phyloP scores from a whole-genome alignment of 495 filamentous ascomycete species.

The Penicillium antarcticum region DNA sequence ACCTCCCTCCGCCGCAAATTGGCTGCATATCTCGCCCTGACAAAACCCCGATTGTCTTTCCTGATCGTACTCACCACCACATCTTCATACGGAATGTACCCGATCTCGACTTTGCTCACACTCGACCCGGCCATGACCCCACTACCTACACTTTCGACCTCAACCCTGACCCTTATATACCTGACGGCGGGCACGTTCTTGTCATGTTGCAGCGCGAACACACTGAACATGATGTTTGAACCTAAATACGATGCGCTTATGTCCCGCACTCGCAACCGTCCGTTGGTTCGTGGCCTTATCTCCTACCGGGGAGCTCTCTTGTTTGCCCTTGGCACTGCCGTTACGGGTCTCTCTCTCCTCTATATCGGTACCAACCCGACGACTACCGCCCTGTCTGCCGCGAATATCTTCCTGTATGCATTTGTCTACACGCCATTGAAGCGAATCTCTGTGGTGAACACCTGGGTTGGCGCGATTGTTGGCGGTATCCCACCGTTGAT shows the following conservation, averaged over 20 bases:
- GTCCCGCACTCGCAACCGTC: slow-evolving; percentile 84
- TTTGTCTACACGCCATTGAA: slow-evolving; percentile 92
- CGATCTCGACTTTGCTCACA: slow-evolving; percentile 56
- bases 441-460: slow-evolving; percentile 81
- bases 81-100: slow-evolving; percentile 88
- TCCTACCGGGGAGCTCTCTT: slow-evolving; percentile 68
- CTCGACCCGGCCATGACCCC: slow-evolving; percentile 61
- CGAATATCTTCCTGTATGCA: slow-evolving; percentile 87
- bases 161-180: slow-evolving; percentile 86
- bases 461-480: slow-evolving; percentile 91
- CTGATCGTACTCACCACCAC: slow-evolving; percentile 89
- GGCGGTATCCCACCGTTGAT: slow-evolving; percentile 94
- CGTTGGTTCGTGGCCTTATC: slow-evolving; percentile 80
- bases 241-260: slow-evolving; percentile 87
- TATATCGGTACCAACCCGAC: slow-evolving; percentile 94
- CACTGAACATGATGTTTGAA: slow-evolving; percentile 96
- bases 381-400: slow-evolving; percentile 74
- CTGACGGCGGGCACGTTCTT: slow-evolving; percentile 87
- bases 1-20: slow-evolving; percentile 70
- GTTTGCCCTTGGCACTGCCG: slow-evolving; percentile 72
- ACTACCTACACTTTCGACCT: slow-evolving; percentile 81
- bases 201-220: slow-evolving; percentile 81
- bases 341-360: slow-evolving; percentile 62
- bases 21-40: slow-evolving; percentile 85
- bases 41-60: slow-evolving; percentile 90